phyloP scores from a whole-genome alignment of 2,329 filamentous ascomycete species.

The Ceratocystis smalleyi region DNA sequence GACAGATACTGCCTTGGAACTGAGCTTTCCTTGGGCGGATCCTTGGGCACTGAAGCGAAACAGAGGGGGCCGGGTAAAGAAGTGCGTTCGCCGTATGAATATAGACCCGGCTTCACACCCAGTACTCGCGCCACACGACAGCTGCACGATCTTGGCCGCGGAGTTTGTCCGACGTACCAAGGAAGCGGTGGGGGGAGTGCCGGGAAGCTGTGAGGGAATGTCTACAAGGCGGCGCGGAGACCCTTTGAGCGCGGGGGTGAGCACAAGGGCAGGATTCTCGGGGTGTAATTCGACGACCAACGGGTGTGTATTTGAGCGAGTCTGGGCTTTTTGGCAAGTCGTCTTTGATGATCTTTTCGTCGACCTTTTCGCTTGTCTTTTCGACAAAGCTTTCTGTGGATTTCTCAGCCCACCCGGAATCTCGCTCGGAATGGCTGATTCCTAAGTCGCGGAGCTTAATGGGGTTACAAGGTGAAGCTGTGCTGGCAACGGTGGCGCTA shows the following conservation, averaged over 20 bases:
- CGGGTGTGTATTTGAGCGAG: neutral
- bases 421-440: neutral
- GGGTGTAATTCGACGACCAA: neutral
- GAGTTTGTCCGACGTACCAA: neutral
- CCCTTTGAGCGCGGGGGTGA: neutral
- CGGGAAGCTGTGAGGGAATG: neutral
- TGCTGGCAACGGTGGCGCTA: neutral
- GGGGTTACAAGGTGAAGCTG: neutral
- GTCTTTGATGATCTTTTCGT: neutral
- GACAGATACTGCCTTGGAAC: neutral
- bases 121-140: slow-evolving; percentile 13
- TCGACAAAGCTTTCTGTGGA: neutral
- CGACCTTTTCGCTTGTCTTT: neutral
- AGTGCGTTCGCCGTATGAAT: too few relatives aligned
- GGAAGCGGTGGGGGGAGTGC: neutral
- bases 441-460: slow-evolving; percentile 5
- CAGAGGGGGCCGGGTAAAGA: neutral
- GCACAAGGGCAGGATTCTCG: neutral
- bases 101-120: neutral
- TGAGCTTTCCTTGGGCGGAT: neutral
- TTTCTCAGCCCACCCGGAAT: neutral
- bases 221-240: neutral
- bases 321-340: neutral
- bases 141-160: slow-evolving; percentile 1
- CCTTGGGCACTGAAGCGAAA: neutral